Percentiles rank a stretch among this genome's conserved stretches.
Conservation (phyloP, 331 rosid genomes). For the Dryas integrifolia region DNA sequence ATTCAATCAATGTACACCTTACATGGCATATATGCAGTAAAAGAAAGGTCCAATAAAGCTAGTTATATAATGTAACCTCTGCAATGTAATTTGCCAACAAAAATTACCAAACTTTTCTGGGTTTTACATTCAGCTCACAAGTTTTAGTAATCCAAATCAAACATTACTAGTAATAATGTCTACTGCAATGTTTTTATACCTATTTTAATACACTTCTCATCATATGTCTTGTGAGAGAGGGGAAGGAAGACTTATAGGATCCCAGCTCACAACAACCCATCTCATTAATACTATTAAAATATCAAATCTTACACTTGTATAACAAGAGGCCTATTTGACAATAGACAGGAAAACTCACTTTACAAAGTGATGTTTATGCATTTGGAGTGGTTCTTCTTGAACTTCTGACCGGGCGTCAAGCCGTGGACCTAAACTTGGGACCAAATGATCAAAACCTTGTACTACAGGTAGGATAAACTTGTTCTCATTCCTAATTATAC, state of each 20-base stretch:
- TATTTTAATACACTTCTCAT: neutral
- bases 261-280: neutral
- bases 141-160: too few species aligned
- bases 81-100: too few species aligned
- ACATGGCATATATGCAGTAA: too few species aligned
- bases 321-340: slow-evolving; percentile 23
- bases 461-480: slow-evolving; percentile 53
- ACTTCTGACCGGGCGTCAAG: slow-evolving; percentile 90
- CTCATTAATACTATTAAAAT: neutral
- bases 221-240: neutral
- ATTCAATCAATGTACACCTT: neutral
- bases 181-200: too few species aligned
- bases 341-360: slow-evolving; percentile 94
- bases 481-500: slow-evolving; percentile 2
- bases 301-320: neutral
- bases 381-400: slow-evolving; percentile 99
- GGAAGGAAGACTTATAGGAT: neutral
- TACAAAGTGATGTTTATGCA: slow-evolving; percentile 96
- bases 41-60: too few species aligned
- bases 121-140: too few species aligned
- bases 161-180: too few species aligned
- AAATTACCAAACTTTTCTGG: too few species aligned
- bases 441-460: slow-evolving; percentile 93
- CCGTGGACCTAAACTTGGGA: slow-evolving; percentile 85
- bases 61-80: too few species aligned